Conservation (phyloP, 441 rosid genomes). For the Eruca vesicaria region DNA sequence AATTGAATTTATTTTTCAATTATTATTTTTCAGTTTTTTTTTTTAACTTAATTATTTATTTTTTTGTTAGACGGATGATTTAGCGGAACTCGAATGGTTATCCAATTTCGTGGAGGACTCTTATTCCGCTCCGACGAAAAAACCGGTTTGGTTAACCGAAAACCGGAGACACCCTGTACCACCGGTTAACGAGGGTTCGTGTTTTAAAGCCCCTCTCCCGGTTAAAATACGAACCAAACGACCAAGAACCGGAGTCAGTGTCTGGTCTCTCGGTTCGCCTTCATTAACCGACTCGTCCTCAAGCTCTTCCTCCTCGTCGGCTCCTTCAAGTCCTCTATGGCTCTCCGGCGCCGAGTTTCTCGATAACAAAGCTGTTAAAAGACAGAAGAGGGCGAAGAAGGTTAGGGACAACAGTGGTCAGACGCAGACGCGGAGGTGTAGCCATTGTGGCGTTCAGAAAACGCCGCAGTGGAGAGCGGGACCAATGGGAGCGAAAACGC, state of each 20-base stretch:
- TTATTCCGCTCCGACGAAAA: conserved; percentile 38
- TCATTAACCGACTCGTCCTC: conserved; percentile 19
- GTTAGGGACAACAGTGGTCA: neutral
- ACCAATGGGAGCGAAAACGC: conserved; percentile 79
- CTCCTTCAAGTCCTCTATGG: conserved; percentile 14
- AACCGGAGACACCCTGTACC: conserved; percentile 8
- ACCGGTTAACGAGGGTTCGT: conserved; percentile 42
- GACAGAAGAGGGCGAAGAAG: conserved; percentile 24
- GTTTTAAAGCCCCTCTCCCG: conserved; percentile 21
- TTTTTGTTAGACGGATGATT: conserved; percentile 60
- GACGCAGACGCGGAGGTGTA: conserved; percentile 54
- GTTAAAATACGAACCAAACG: conserved; percentile 13
- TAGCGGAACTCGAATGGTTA: conserved; percentile 79
- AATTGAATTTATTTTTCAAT: neutral
- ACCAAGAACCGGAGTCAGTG: conserved; percentile 11
- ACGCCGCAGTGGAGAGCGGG: conserved; percentile 98
- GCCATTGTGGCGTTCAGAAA: conserved; percentile 88
- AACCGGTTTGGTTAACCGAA: conserved; percentile 43
- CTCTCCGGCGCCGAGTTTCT: conserved; percentile 13
- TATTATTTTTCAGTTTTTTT: too few relatives aligned
- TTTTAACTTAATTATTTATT: neutral
- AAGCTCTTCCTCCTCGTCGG: conserved; percentile 14
- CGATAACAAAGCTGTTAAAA: neutral
- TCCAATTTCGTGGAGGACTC: conserved; percentile 89
- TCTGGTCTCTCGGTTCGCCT: conserved; percentile 16